phyloP scores from a whole-genome alignment of 371 early-diverging fungal genomes.

The Mortierella sp. region DNA sequence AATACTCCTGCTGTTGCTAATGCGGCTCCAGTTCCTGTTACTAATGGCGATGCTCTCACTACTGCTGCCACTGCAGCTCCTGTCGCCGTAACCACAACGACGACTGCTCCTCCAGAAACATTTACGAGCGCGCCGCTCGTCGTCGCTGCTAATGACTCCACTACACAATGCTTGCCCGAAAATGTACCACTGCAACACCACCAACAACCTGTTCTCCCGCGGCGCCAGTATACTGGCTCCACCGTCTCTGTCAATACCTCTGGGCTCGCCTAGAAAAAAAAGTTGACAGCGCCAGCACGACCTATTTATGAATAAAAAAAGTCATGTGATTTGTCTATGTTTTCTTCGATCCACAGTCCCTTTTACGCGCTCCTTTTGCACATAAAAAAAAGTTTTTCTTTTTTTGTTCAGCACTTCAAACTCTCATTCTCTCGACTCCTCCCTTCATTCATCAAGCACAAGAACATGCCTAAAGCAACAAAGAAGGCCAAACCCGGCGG shows the following conservation, averaged over 20 bases:
- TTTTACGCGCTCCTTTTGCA: background rate
- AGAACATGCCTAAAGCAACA: slow-evolving; percentile 30
- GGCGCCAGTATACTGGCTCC: slow-evolving; percentile 19
- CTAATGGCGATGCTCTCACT: background rate
- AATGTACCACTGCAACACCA: background rate
- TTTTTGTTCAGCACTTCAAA: background rate
- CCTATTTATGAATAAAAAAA: background rate
- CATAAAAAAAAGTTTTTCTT: background rate
- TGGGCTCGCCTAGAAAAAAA: background rate
- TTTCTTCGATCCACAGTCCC: background rate
- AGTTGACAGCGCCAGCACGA: no score
- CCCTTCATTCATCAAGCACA: background rate
- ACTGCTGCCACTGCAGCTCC: background rate
- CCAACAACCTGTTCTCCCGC: background rate
- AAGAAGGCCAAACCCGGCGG: slow-evolving; percentile 44
- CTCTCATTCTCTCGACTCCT: background rate
- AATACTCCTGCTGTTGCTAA: background rate
- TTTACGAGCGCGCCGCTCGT: no score
- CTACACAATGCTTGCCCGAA: background rate
- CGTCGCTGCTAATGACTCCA: no score
- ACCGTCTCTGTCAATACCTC: slow-evolving; percentile 11
- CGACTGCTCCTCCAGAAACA: background rate
- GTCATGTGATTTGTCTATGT: background rate
- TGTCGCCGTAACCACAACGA: background rate
- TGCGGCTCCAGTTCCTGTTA: background rate